These are phyloP conservation scores for Nitzschia putrida DNA, from an alignment of 108 stramenopile species.

Conservation along the genomic window DNA sequence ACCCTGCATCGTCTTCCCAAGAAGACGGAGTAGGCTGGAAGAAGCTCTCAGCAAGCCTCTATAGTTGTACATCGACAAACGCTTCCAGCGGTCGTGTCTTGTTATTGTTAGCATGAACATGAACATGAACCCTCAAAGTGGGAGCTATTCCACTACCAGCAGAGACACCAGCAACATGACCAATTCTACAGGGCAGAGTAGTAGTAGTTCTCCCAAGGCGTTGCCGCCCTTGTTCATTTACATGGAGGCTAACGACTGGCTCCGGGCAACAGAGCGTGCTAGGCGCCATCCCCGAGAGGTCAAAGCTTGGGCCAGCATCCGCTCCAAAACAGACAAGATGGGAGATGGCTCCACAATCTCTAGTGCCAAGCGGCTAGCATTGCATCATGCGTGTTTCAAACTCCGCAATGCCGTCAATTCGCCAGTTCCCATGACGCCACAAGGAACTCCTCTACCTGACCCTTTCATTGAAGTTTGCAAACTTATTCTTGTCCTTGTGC, in stretches of 20 bases:
- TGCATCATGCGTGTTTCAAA: constrained; percentile 88
- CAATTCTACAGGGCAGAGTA: constrained; percentile 4
- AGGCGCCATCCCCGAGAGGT: constrained; percentile 54
- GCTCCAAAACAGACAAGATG: constrained; percentile 31
- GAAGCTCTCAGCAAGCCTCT: no score
- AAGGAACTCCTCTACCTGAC: constrained; percentile 38
- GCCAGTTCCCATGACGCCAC: neutral
- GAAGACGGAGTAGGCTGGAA: no score
- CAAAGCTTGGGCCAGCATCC: constrained; percentile 53
- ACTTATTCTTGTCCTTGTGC: constrained; percentile 66
- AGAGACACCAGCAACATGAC: constrained; percentile 8
- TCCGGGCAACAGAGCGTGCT: constrained; percentile 45
- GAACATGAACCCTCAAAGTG: constrained; percentile 25
- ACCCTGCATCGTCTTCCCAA: no score
- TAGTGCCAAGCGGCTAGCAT: constrained; percentile 76
- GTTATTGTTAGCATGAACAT: neutral
- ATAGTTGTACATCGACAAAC: no score
- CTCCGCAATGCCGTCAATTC: constrained; percentile 43
- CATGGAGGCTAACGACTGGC: constrained; percentile 64
- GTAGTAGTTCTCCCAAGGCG: constrained; percentile 4
- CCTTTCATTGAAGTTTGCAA: constrained; percentile 79
- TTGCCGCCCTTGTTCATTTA: constrained; percentile 54
- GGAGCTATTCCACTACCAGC: constrained; percentile 10
- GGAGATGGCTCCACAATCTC: constrained; percentile 30
- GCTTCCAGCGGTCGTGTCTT: no score